Evolutionary conservation across 176 grass and related monocot species (phyloP).

Genomic region (Carex myosuroides): DNA sequence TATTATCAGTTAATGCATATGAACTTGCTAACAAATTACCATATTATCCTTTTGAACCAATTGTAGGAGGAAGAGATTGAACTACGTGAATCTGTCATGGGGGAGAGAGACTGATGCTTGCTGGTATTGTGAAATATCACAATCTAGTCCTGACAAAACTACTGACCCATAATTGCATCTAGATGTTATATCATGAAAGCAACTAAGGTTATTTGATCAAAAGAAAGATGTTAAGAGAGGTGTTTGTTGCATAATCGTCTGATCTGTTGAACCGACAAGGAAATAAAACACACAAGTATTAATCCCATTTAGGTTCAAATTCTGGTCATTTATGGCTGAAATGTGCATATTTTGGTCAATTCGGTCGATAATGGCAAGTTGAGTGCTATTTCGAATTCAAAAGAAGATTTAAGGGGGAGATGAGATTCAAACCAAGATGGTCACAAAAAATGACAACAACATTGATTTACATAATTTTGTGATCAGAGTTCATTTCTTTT

Average conservation of each 20-base stretch:
- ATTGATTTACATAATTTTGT: neutral
- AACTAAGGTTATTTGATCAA: neutral
- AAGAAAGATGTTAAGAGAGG: neutral
- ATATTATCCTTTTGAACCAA: neutral
- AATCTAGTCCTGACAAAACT: neutral
- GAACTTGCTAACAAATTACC: neutral
- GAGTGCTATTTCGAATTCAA: neutral
- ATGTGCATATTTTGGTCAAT: neutral
- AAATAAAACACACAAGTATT: neutral
- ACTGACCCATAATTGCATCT: neutral
- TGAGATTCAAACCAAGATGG: neutral
- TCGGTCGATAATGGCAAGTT: neutral
- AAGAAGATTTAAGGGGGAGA: neutral
- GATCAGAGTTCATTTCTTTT: neutral
- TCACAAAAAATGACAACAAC: neutral
- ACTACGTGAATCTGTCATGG: conserved; percentile 59
- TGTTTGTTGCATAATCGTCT: too few relatives aligned
- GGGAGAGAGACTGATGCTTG: conserved; percentile 43
- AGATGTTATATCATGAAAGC: neutral
- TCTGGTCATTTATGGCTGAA: neutral
- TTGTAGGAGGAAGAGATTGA: conserved; percentile 78
- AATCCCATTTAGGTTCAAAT: neutral
- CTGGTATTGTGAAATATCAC: neutral
- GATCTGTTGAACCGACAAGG: neutral
- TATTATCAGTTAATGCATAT: neutral